A percentile compares a stretch with the other conserved stretches of the same genome.
Conservation (phyloP, 2,329 filamentous ascomycete genomes). For the Sporothrix protearum region DNA sequence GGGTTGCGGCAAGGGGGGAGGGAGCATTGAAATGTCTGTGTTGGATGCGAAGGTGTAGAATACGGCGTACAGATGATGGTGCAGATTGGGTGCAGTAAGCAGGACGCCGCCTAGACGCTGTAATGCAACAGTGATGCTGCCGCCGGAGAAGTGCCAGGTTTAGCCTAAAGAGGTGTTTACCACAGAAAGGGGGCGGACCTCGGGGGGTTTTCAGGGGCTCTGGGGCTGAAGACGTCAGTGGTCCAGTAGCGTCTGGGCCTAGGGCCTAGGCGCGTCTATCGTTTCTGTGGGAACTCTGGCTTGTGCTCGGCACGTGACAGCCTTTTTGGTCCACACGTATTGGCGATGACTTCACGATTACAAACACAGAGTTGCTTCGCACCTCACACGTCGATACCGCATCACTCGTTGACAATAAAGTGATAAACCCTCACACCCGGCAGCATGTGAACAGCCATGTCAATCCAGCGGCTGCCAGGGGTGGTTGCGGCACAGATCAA, state of each 20-base stretch:
- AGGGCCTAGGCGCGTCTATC: background rate
- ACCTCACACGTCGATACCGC: background rate
- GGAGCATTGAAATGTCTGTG: background rate
- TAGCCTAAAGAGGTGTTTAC: slow-evolving; percentile 15
- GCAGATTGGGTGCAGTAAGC: background rate
- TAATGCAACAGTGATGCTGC: slow-evolving; percentile 8
- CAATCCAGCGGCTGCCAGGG: slow-evolving; percentile 65
- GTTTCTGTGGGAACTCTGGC: background rate
- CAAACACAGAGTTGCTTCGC: background rate
- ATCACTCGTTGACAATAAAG: background rate
- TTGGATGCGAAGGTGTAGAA: background rate
- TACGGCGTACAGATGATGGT: background rate
- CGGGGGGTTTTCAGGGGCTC: background rate
- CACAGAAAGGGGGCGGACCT: background rate
- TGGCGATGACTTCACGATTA: background rate
- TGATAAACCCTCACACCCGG: background rate
- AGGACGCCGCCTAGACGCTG: background rate
- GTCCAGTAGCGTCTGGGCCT: background rate
- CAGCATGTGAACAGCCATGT: slow-evolving; percentile 42
- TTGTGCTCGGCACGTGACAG: background rate
- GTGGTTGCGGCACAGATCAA: slow-evolving; percentile 74
- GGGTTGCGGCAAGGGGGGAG: background rate
- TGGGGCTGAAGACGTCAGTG: slow-evolving; percentile 7
- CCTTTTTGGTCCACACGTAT: background rate
- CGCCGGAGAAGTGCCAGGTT: slow-evolving; percentile 7